Evolutionary conservation across 2,329 filamentous ascomycete species (phyloP), one percentile per base, ranked within the genome.

Genomic region (Calonectria henricotiae): DNA sequence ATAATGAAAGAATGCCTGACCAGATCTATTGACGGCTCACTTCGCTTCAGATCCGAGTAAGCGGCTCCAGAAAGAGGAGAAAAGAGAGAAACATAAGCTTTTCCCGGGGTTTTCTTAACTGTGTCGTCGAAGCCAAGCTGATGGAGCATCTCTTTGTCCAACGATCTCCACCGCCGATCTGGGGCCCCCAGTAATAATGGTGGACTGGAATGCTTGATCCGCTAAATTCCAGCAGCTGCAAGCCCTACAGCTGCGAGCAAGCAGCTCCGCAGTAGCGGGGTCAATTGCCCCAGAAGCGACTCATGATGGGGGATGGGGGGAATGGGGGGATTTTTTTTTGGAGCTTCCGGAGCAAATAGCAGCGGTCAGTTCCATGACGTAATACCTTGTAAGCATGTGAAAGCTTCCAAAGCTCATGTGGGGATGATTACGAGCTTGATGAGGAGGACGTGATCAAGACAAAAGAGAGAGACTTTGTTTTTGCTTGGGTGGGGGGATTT

Each of bases 311-410:
- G 30, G 35, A 20, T 49, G 23, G 51, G 51, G 64, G 55, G 17
- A 44, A 55, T 35, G 51, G 64, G 55, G 17, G 43, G 35, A n/a
- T 58, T 51, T 67, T 58, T 55, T 61, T 67, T 62, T 58, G 47
- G 60, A 23, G 35, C 7, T 13, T n/a, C 30, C 37, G 32, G 32
- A 63, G 60, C 60, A 25, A 47, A 32, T 23, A 68, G 27, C 23
- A 41, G 58, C 54, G 15, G 25, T 30, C 49, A 61, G 7, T 17
- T 55, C 32, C 60, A 65, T 69, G 67, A 69, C 67, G 67, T 69
- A 69, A 69, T 65, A 55, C 27, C 60, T 58, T 61, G 67, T 65
- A 65, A 68, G 67, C 67, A 69, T 69, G 67, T 69, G 67, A 69
- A 69, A 62, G 54, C 43, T 44, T 13, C 8, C n/a, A 37, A 32